phyloP scores from a whole-genome alignment of 2,329 filamentous ascomycete genomes.

The Moelleriella libera region DNA sequence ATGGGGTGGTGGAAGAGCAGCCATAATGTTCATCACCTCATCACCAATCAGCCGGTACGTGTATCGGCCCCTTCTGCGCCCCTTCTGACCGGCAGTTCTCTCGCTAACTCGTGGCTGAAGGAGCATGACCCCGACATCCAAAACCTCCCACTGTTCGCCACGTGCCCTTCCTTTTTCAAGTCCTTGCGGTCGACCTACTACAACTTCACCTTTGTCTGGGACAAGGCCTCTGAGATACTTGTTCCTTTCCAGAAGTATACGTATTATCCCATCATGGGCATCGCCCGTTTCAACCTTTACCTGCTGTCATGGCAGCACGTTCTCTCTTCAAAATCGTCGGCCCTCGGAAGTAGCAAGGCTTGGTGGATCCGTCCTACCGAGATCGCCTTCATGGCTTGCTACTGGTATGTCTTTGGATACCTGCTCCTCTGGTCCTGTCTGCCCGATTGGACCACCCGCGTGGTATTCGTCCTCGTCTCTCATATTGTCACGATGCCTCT shows the following conservation, averaged over 20 bases:
- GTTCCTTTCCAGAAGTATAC: constrained; percentile 49
- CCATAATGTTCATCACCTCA: constrained; percentile 54
- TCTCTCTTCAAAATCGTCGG: constrained; percentile 36
- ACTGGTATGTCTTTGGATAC: constrained; percentile 57
- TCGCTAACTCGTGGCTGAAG: constrained; percentile 9
- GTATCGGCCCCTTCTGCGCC: neutral
- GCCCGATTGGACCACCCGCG: constrained; percentile 40
- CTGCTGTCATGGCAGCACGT: constrained; percentile 53
- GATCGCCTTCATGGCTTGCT: constrained; percentile 46
- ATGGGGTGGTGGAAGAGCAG: constrained; percentile 59
- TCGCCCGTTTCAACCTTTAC: constrained; percentile 63
- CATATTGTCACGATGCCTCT: constrained; percentile 54
- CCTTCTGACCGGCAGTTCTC: neutral
- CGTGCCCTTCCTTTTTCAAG: constrained; percentile 50
- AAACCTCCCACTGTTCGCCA: constrained; percentile 56
- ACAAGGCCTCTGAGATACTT: constrained; percentile 42
- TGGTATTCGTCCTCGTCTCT: constrained; percentile 48
- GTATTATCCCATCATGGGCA: constrained; percentile 53
- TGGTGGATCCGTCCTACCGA: constrained; percentile 57
- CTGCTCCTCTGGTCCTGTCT: constrained; percentile 45
- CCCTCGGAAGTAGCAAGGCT: constrained; percentile 40
- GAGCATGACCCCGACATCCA: constrained; percentile 48
- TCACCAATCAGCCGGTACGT: constrained; percentile 44
- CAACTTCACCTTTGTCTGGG: constrained; percentile 49
- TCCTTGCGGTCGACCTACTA: constrained; percentile 53